These are phyloP conservation scores for Leishmania tropica DNA, from an alignment of 208 protist genomes.

Conservation along the genomic window DNA sequence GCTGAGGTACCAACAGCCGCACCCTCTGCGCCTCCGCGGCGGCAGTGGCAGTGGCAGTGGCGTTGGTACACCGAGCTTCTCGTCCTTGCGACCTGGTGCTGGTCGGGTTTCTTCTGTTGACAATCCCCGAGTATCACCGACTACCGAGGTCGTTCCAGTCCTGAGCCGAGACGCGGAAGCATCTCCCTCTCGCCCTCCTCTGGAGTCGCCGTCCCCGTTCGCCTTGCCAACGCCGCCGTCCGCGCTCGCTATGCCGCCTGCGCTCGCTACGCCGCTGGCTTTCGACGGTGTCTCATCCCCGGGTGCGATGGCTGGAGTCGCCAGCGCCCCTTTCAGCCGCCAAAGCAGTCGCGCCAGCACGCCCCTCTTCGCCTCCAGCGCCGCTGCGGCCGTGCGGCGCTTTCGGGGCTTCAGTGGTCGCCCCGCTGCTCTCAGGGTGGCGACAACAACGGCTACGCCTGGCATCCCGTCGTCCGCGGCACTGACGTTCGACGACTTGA, in stretches of 20 bases:
- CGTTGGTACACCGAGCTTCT: background rate
- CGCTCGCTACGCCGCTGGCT: background rate
- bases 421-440: too few relatives aligned
- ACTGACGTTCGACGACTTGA: too few relatives aligned
- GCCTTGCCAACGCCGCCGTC: background rate
- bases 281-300: background rate
- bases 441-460: too few relatives aligned
- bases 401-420: too few relatives aligned
- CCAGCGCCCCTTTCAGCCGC: too few relatives aligned
- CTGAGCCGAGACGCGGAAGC: background rate
- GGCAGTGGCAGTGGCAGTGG: background rate
- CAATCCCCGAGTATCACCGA: background rate
- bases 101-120: background rate
- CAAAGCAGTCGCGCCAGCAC: too few relatives aligned
- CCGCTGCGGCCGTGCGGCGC: too few relatives aligned
- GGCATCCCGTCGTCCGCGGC: too few relatives aligned
- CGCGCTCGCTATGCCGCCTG: too few relatives aligned
- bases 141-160: background rate
- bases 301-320: background rate
- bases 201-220: background rate
- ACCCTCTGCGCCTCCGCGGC: background rate
- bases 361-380: too few relatives aligned
- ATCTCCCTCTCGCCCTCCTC: background rate
- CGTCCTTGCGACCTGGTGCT: background rate
- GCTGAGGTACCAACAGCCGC: background rate